Base-by-base conservation (phyloP, 805 yeast genomes). In the Nakazawaea wyomingensis region DNA sequence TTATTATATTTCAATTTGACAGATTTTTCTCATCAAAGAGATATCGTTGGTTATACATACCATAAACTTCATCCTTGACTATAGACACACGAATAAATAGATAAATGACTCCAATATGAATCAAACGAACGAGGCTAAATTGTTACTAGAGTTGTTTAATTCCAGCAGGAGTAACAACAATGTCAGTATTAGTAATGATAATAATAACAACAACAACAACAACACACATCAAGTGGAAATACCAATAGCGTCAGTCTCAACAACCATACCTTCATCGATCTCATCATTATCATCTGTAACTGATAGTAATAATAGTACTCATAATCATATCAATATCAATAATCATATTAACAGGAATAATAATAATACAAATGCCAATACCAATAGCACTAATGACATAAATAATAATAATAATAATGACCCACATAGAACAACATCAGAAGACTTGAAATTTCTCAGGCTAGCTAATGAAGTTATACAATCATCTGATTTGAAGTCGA, bases 401-500 rank as follows among this genome's bases (percentile, higher is more conserved):
- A 37, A 18, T 17, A 18, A 33, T 24, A 11, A 35, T 24, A 9
- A 24, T 11, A 24, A 24, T 11, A 24, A 11, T 11, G 18, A 13
- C 19, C 32, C 18, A 17, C 24, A 36, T 17, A 17, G 26, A 29
- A 29, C 43, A 24, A 62, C 69, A 7, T 61, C 62, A 30, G 83
- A 76, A 53, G 85, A 80, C 53, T 64, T 72, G 33, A 65, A 69
- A 41, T 80, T 80, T 52, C 62, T 80, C 30, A 63, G 74, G 36
- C 67, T 80, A 16, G 86, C 86, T 3, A 74, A 76, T 46, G 83
- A 80, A 52, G 85, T 82, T 3, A 62, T 74, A 14, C 78, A 73
- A 10, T 77, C 78, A 20, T 72, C 78, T 0, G 69, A 74, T 2
- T 68, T 69, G 47, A 60, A 64, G 44, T 59, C 62, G 41, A 61